A percentile compares a stretch with the other conserved stretches of the same genome.
phyloP scores from a whole-genome alignment of 495 filamentous ascomycete genomes.

The Aspergillus sclerotiicarbonarius region DNA sequence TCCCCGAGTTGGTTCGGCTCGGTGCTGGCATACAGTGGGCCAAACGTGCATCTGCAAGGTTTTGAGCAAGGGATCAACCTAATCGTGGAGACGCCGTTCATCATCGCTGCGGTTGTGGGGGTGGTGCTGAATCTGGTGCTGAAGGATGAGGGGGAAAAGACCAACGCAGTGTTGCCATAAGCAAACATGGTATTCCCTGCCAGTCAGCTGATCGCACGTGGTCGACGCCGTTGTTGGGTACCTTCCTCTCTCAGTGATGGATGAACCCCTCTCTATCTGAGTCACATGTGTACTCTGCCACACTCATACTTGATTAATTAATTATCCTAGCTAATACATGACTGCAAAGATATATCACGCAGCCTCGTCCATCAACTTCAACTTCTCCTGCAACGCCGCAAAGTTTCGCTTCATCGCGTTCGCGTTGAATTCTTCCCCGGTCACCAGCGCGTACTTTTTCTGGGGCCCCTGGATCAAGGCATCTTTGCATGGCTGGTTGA shows the following conservation, averaged over 20 bases:
- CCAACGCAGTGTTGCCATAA: background rate
- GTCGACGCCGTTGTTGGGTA: no score
- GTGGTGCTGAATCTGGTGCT: conserved; percentile 67
- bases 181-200: no score
- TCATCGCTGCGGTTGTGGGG: conserved; percentile 63
- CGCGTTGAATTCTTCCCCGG: conserved; percentile 56
- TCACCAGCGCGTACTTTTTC: conserved; percentile 60
- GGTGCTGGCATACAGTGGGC: conserved; percentile 65
- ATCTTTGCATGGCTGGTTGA: conserved; percentile 63
- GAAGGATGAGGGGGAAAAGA: background rate
- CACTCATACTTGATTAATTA: no score
- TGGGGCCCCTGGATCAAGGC: conserved; percentile 57
- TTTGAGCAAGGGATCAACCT: conserved; percentile 77
- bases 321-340: no score
- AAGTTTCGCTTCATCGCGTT: conserved; percentile 61
- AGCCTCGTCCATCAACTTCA: conserved; percentile 14
- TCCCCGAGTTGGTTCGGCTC: conserved; percentile 67
- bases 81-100: conserved; percentile 65
- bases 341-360: background rate
- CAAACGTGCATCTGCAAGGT: conserved; percentile 63
- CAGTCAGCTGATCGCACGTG: background rate
- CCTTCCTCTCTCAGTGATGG: no score
- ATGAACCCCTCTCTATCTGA: no score
- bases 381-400: conserved; percentile 29
- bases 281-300: no score